A percentile compares a stretch with the other conserved stretches of the same genome.
These are phyloP conservation scores for Stereocaulon alpinum DNA, from an alignment of 495 filamentous ascomycete species.

Conservation along the genomic window DNA sequence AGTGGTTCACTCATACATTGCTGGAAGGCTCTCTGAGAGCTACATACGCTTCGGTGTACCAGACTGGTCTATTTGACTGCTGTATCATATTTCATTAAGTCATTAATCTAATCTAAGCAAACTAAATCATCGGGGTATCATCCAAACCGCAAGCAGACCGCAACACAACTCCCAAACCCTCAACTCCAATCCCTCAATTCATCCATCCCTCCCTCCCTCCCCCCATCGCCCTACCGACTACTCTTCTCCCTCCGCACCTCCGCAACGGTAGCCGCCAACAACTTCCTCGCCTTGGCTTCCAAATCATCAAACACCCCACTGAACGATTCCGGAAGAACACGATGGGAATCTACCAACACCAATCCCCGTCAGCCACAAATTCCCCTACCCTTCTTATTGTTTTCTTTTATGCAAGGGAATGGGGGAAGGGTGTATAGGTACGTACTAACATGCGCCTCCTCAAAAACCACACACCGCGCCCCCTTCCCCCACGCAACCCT, in stretches of 20 bases:
- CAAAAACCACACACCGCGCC: conserved; percentile 52
- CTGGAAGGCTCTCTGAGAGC: too few species aligned
- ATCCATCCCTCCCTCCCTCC: background rate
- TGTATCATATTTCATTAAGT: background rate
- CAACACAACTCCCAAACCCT: too few species aligned
- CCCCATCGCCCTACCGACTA: conserved; percentile 19
- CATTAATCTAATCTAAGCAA: background rate
- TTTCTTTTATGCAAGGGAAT: too few species aligned
- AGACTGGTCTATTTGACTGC: background rate
- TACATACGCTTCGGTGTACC: too few species aligned
- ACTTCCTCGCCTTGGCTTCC: conserved; percentile 43
- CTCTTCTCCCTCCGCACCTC: conserved; percentile 33
- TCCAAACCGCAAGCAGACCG: too few species aligned
- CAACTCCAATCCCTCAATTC: too few species aligned
- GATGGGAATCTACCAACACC: conserved; percentile 36
- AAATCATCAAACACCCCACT: conserved; percentile 46
- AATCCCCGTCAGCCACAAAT: background rate
- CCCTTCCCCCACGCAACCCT: conserved; percentile 46
- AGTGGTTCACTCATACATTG: too few species aligned
- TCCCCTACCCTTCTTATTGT: too few species aligned
- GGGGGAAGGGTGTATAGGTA: too few species aligned
- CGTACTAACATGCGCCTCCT: conserved; percentile 53
- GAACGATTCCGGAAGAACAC: conserved; percentile 50
- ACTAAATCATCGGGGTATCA: background rate
- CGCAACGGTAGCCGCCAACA: conserved; percentile 38